Base-by-base conservation (phyloP, 2,329 filamentous ascomycete genomes). In the Basipetospora chlamydospora region DNA sequence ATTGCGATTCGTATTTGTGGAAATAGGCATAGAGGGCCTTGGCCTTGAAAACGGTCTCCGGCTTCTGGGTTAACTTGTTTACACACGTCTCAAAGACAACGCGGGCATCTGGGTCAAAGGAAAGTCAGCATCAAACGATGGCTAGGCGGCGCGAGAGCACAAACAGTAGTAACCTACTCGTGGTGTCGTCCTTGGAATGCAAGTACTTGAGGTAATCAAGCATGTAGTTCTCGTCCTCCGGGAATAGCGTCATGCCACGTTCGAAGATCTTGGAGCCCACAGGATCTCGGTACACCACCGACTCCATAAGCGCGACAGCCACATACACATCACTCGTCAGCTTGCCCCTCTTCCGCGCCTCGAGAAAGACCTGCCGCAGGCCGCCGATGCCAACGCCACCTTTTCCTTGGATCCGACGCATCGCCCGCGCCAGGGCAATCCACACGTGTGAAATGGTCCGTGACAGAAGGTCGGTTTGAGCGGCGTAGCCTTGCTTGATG, bases 31-130 rank as follows among this genome's bases (percentile, higher is more conserved):
- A 94, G 1, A 98, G 71, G 1, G 81, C 73, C 54, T 90, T 92
- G 7, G 87, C 76, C 50, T 86, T 90, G 38, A 67, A 59, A 1
- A 79, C 60, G 9, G 74, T 73, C 46, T 86, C 82, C 0, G 82
- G 74, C 46, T 87, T 90, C 17, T 80, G 70, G 6, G 80, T 73
- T 29, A 96, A 70, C 42, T 79, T 79, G 50, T 80, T 83, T 41
- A 95, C 83, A 12, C 87, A 86, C 12, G 87, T 95, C 55, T 96
- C 90, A 49, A 98, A 98, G 2, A 95, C 86, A 8, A 90, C 87
- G 45, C 90, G 76, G 23, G 90, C 90, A 67, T 98, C 86, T 87
- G 46, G 23, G 41, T 39, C 30, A 41, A 10, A 22, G 11, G 28
- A 38, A 11, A 11, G 41, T 51, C 32, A 55, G 48, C 30, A 32